phyloP scores from a whole-genome alignment of 192 early-diverging fungal genomes.

The Backusella circina region DNA sequence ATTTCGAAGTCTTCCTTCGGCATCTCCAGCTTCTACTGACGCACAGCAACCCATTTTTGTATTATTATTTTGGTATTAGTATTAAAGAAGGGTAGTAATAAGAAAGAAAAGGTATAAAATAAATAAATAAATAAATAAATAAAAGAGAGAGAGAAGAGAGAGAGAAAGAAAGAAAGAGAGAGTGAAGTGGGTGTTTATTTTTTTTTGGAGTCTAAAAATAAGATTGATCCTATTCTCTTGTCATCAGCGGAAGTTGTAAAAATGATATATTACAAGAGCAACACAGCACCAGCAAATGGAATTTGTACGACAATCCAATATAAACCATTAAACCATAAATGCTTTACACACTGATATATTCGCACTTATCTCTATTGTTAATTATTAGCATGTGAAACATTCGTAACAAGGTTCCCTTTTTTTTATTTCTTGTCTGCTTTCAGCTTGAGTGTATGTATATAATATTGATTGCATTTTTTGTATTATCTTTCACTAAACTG shows the following conservation, averaged over 20 bases:
- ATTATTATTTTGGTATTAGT: background rate
- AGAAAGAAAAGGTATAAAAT: background rate
- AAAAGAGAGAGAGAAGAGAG: background rate
- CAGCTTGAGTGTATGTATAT: background rate
- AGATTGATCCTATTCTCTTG: background rate
- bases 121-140: background rate
- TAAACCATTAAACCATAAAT: background rate
- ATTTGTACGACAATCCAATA: background rate
- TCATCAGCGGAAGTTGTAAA: background rate
- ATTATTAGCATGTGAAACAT: background rate
- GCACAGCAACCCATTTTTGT: constrained; percentile 89
- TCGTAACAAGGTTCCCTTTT: background rate
- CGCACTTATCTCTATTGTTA: background rate
- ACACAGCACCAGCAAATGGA: background rate
- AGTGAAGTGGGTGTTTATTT: background rate
- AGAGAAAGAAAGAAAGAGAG: background rate
- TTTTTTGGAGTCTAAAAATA: background rate
- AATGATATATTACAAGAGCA: background rate
- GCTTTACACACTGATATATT: background rate
- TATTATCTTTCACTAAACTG: background rate
- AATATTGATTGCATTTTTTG: background rate
- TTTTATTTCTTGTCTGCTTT: too few species aligned
- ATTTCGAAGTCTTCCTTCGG: constrained; percentile 75
- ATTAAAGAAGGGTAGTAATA: background rate
- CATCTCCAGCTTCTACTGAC: constrained; percentile 68